phyloP scores from a whole-genome alignment of 805 yeast genomes.

The Wickerhamiella siamensis region DNA sequence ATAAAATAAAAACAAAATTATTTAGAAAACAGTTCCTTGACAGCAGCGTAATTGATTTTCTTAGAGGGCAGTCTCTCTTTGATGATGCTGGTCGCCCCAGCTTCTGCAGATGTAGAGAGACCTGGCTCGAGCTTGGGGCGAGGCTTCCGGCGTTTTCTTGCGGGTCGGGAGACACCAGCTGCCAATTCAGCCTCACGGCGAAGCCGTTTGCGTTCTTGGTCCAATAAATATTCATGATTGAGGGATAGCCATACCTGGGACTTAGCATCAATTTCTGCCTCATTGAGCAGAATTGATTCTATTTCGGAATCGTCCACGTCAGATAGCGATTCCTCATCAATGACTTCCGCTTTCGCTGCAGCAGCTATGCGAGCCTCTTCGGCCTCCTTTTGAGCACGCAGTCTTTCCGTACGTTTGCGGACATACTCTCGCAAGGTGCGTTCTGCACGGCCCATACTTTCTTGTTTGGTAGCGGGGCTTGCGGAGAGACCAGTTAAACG shows the following conservation, averaged over 20 bases:
- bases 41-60: conserved; percentile 79
- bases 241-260: conserved; percentile 81
- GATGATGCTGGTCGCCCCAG: conserved; percentile 63
- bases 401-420: conserved; percentile 13
- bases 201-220: conserved; percentile 70
- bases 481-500: not conserved
- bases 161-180: conserved; percentile 55
- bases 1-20: not conserved
- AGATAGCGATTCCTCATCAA: conserved; percentile 41
- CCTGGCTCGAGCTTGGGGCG: conserved; percentile 19
- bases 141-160: conserved; percentile 27
- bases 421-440: conserved; percentile 15
- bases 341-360: conserved; percentile 20
- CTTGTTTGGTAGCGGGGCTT: not conserved
- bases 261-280: conserved; percentile 58
- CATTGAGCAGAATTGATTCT: conserved; percentile 42
- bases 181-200: conserved; percentile 77
- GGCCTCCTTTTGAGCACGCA: conserved; percentile 11
- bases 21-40: conserved; percentile 31
- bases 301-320: conserved; percentile 81
- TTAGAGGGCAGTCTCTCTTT: conserved; percentile 65
- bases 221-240: conserved; percentile 71
- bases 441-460: conserved; percentile 15
- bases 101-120: conserved; percentile 49
- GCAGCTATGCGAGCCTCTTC: conserved; percentile 10